Percentiles rank a stretch among this genome's conserved stretches.
These are phyloP conservation scores for Cenchrus americanus DNA, from an alignment of 176 grass and related monocot species.

Conservation along the genomic window DNA sequence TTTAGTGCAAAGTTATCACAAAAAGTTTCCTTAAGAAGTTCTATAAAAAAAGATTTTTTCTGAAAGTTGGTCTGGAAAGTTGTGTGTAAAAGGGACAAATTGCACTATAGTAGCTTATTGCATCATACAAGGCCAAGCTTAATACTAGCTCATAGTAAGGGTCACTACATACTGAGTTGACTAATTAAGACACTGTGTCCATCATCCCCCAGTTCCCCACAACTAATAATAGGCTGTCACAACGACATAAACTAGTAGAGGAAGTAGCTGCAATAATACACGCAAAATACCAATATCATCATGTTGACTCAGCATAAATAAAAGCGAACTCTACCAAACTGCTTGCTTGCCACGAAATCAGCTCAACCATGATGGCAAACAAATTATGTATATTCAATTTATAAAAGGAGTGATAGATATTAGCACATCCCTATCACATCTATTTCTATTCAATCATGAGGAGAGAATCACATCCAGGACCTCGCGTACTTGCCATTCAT, in stretches of 20 bases:
- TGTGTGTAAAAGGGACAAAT: no score
- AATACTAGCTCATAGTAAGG: no score
- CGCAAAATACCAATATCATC: background rate
- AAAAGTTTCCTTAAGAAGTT: no score
- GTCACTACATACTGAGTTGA: background rate
- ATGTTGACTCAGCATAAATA: background rate
- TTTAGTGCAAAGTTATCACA: no score
- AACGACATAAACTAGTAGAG: background rate
- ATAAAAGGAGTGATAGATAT: background rate
- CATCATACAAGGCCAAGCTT: no score
- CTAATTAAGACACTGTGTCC: background rate
- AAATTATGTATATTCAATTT: conserved; percentile 5
- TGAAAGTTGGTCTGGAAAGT: no score
- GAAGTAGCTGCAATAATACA: conserved; percentile 8
- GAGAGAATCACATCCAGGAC: conserved; percentile 1
- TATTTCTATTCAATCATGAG: background rate
- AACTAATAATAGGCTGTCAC: no score
- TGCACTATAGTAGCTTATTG: no score
- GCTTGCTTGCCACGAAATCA: conserved; percentile 17
- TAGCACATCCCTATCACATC: background rate
- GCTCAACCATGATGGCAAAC: conserved; percentile 57
- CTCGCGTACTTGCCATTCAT: background rate
- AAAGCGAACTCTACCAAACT: background rate
- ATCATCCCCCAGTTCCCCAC: background rate
- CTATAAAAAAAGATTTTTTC: no score